Base-by-base conservation (phyloP, 768 basidiomycete species). In the Exidia glandulosa region DNA sequence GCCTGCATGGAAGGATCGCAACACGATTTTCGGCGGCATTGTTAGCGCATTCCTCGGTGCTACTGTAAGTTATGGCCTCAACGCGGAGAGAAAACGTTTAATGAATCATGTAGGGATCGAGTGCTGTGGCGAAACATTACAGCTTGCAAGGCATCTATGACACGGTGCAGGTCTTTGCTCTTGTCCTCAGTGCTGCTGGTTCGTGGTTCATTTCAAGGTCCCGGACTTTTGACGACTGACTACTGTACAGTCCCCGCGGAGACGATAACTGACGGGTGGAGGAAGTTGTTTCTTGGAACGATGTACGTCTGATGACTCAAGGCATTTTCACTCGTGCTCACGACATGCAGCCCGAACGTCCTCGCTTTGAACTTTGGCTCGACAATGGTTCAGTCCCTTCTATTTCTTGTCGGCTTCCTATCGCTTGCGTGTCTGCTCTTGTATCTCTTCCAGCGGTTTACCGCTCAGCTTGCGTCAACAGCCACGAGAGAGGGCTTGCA, bases 331-430 rank as follows among this genome's bases (percentile, higher is more conserved):
- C 52, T 27, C 52, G 9, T 36, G 56, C 60, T 63, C 59, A 64
- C 63, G 16, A 59, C 32, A 14, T 61, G 14, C 60, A 86, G 88
- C 61, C 88, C 88, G 2, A 88, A 88, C 62, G 66, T 88, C 23
- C 72, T 90, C 36, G 87, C 87, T 10, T 73, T 90, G 58, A 89
- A 90, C 67, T 84, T 91, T 60, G 83, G 81, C 0, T 77, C 84
- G 1, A 79, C 81, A 4, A 71, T 84, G 19, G 72, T 78, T 14
- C 77, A 82, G 66, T 84, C 86, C 0, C 70, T 88, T 4, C 64
- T 85, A 29, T 81, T 84, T 63, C 77, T 92, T 27, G 59, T 80
- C 27, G 68, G 85, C 33, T 80, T 88, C 63, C 80, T 86, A 73
- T 59, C 69, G 33, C 66, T 88, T 33, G 73, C 83, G 32, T 71